A percentile compares a stretch with the other conserved stretches of the same genome.
phyloP scores from a whole-genome alignment of 306 rosid genomes.

The Pachyrhizus erosus region DNA sequence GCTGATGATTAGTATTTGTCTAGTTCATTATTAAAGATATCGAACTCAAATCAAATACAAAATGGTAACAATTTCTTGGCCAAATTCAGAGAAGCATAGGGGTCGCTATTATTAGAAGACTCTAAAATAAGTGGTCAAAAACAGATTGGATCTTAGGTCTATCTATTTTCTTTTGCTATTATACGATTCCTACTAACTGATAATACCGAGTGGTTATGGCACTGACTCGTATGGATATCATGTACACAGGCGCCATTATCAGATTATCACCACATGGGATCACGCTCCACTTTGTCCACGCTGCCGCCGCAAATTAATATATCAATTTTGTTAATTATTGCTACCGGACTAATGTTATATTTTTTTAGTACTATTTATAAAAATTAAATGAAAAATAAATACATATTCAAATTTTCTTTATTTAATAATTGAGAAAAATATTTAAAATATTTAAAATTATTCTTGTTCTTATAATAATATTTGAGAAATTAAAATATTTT shows the following conservation, averaged over 20 bases:
- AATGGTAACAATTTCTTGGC: not conserved
- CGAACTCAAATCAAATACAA: constrained; percentile 5
- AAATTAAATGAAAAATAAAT: too few relatives aligned
- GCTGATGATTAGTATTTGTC: not conserved
- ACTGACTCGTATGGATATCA: constrained; percentile 10
- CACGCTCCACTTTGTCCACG: constrained; percentile 32
- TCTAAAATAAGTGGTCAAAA: not conserved
- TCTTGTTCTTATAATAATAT: not conserved
- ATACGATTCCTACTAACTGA: constrained; percentile 1
- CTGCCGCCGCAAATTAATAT: not conserved
- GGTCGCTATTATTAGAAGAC: constrained; percentile 2
- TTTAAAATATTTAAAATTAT: not conserved
- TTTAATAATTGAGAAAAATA: not conserved
- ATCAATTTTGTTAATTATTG: not conserved
- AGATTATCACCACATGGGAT: constrained; percentile 34
- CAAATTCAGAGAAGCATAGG: not conserved
- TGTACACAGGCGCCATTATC: constrained; percentile 7
- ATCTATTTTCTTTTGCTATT: constrained; percentile 19
- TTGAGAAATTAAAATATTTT: not conserved
- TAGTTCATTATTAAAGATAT: constrained; percentile 25
- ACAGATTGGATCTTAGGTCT: not conserved
- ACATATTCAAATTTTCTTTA: too few relatives aligned
- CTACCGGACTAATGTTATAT: not conserved
- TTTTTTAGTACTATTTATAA: too few relatives aligned
- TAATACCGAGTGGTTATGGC: constrained; percentile 37